Conservation (phyloP, 352 stramenopile species). For the Phytophthora vignae region DNA sequence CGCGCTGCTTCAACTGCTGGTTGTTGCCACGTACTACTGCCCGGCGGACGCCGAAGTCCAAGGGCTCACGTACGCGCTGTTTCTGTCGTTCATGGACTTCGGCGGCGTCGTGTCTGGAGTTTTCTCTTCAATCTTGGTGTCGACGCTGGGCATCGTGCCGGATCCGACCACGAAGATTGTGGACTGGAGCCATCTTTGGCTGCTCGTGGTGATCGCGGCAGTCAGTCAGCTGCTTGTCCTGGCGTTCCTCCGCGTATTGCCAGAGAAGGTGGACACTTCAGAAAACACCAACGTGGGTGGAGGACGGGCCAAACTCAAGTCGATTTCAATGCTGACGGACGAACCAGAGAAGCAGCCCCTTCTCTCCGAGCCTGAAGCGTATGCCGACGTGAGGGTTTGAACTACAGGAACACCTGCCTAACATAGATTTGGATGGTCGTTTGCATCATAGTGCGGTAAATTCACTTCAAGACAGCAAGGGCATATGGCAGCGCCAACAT, state of each 20-base stretch:
- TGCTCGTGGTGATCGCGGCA: slow-evolving; percentile 68
- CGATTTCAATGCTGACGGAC: slow-evolving; percentile 13
- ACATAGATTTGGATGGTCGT: background rate
- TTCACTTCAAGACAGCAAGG: background rate
- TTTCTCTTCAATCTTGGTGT: slow-evolving; percentile 63
- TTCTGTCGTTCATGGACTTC: slow-evolving; percentile 89
- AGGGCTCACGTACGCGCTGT: slow-evolving; percentile 83
- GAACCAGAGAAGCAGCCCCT: slow-evolving; percentile 58
- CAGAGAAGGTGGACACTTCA: slow-evolving; percentile 61
- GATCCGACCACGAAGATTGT: slow-evolving; percentile 63
- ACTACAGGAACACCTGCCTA: background rate
- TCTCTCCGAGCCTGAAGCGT: slow-evolving; percentile 40
- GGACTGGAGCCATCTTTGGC: slow-evolving; percentile 68
- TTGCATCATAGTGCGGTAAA: no score
- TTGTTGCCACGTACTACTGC: slow-evolving; percentile 87
- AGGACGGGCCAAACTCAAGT: slow-evolving; percentile 19
- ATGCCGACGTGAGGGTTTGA: slow-evolving; percentile 36
- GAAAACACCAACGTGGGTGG: slow-evolving; percentile 13
- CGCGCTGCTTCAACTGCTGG: slow-evolving; percentile 80
- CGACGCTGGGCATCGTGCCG: slow-evolving; percentile 61
- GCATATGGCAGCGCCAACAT: no score
- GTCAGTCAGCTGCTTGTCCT: slow-evolving; percentile 73
- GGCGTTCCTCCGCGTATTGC: slow-evolving; percentile 72
- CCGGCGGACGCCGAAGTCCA: slow-evolving; percentile 60
- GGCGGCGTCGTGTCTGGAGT: slow-evolving; percentile 77